These are phyloP conservation scores for Thielaviopsis punctulata DNA, from an alignment of 2,329 filamentous ascomycete species.

Conservation along the genomic window DNA sequence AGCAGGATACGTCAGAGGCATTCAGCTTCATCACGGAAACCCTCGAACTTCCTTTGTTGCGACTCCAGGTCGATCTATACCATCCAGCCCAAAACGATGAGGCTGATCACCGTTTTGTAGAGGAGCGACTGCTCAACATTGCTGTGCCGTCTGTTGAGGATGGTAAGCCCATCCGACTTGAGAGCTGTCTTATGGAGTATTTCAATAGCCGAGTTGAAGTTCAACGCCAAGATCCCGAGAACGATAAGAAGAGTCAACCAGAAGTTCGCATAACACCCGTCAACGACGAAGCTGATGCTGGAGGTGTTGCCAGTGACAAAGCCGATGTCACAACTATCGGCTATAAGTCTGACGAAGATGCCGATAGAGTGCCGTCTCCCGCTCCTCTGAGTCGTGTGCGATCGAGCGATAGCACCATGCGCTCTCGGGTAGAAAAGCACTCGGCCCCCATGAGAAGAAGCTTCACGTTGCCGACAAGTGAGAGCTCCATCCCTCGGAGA, in stretches of 20 bases:
- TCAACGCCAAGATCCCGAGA: slow-evolving; percentile 17
- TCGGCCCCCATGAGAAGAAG: background rate
- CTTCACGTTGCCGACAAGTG: background rate
- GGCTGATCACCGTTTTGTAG: slow-evolving; percentile 88
- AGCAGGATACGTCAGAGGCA: slow-evolving; percentile 91
- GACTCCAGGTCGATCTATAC: slow-evolving; percentile 85
- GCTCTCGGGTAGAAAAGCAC: background rate
- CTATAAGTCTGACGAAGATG: too few relatives aligned
- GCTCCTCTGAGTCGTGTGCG: background rate
- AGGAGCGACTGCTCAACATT: slow-evolving; percentile 78
- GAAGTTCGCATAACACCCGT: background rate
- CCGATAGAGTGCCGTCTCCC: background rate
- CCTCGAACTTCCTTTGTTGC: slow-evolving; percentile 70
- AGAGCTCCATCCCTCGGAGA: background rate
- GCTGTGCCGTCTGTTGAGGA: slow-evolving; percentile 66
- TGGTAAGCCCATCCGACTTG: slow-evolving; percentile 56
- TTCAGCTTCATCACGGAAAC: slow-evolving; percentile 90
- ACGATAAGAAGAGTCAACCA: background rate
- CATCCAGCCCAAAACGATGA: slow-evolving; percentile 73
- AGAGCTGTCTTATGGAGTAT: slow-evolving; percentile 83
- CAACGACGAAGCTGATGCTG: background rate
- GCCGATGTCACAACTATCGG: too few relatives aligned
- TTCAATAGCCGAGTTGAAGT: slow-evolving; percentile 93
- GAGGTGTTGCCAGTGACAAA: too few relatives aligned
- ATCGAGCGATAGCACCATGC: slow-evolving; percentile 1